Base-by-base conservation (phyloP, 129 eudicot genomes). In the Heracleum sosnowskyi region DNA sequence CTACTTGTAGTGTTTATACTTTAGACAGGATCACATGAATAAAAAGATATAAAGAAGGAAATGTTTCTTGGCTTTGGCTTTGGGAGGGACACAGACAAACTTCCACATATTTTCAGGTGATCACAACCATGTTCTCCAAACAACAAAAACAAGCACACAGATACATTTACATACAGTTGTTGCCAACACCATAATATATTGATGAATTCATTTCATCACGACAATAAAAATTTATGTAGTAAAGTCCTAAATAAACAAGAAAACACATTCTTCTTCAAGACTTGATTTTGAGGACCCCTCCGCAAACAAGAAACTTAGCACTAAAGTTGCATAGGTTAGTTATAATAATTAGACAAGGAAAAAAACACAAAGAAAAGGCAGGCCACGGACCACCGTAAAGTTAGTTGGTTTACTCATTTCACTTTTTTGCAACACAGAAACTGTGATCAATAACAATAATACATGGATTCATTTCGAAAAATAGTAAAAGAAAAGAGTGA, bases 1-100 rank as follows among this genome's bases (percentile, higher is more conserved):
- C 85, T 78, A 69, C 31, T 81, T 64, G 71, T 76, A 18, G 45
- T 75, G 63, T 85, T 71, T 55, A 74, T 53, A 36, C 82, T 85
- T 81, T 85, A n/a, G 46, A 74, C 79, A 85, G 68, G 53, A 71
- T 78, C 81, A 35, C 70, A 68, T 69, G 33, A 64, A 79, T 34
- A 76, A 26, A 1, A 74, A 74, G 77, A 74, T 74, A 74, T 69
- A 78, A 77, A 80, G 79, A 44, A 24, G 63, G 39, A 66, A 69
- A 41, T 73, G 57, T 72, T 60, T 66, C 76, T 31, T 47, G 36
- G 62, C 73, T 73, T 84, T 75, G 51, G 79, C 69, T 71, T 78
- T 74, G 77, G 55, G 33, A 74, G 77, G 16, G 77, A 74, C 60
- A 74, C 20, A 74, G 39, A 44, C 77, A 44, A 74, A 74, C 37